phyloP scores from a whole-genome alignment of 257 asterid genomes.

The Nicotiana undulata region DNA sequence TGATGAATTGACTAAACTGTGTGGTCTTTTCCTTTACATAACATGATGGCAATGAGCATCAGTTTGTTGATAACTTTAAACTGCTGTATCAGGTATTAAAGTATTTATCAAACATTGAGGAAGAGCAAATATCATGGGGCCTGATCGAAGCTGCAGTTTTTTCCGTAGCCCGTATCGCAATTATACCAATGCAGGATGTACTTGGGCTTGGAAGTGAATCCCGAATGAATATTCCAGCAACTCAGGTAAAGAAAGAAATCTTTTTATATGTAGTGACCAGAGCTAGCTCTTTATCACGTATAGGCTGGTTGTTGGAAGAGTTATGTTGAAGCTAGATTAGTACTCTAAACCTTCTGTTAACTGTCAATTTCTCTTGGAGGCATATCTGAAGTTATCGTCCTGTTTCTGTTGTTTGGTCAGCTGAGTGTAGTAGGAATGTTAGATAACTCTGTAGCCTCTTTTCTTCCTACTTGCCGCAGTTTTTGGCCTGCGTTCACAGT shows the following conservation, averaged over 20 bases:
- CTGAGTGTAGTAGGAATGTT: background rate
- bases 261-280: background rate
- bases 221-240: constrained; percentile 92
- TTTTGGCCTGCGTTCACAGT: background rate
- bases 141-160: constrained; percentile 72
- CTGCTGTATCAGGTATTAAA: constrained; percentile 50
- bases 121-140: constrained; percentile 79
- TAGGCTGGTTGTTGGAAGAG: background rate
- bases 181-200: constrained; percentile 94
- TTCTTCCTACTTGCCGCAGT: background rate
- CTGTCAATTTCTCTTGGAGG: background rate
- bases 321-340: background rate
- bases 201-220: constrained; percentile 84
- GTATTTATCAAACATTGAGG: constrained; percentile 51
- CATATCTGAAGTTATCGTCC: background rate
- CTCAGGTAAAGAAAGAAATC: constrained; percentile 47
- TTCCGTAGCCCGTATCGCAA: constrained; percentile 79
- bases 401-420: background rate
- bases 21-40: background rate
- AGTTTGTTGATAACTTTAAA: constrained; percentile 12
- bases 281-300: background rate
- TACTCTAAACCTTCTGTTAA: background rate
- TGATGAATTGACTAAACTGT: constrained; percentile 3
- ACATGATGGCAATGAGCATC: background rate
- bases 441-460: background rate